Evolutionary conservation across 116 monocot genomes (phyloP).

Genomic region (Iris pallida): DNA sequence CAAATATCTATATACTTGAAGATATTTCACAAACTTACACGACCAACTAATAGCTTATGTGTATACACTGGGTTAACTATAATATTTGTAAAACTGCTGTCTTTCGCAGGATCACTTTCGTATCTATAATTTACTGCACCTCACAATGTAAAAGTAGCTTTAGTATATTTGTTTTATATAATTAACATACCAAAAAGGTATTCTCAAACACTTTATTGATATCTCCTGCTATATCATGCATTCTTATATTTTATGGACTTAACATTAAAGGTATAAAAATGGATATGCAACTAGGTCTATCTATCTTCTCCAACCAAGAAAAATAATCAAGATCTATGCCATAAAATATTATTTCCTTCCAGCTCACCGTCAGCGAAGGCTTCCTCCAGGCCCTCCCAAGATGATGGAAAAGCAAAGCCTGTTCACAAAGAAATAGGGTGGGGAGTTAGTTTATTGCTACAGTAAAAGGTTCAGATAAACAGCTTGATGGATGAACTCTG

Average conservation of each 20-base stretch:
- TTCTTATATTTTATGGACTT: too few species aligned
- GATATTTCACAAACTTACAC: too few species aligned
- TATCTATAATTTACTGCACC: too few species aligned
- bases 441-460: not conserved
- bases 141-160: too few species aligned
- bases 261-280: not conserved
- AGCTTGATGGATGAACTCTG: too few species aligned
- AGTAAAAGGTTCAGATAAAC: not conserved
- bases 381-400: conserved; percentile 86
- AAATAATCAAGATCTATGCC: not conserved
- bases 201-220: not conserved
- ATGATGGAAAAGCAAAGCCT: conserved; percentile 81
- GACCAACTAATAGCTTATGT: too few species aligned
- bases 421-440: not conserved
- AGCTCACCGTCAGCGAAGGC: conserved; percentile 56
- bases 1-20: too few species aligned
- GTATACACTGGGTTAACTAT: too few species aligned
- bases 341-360: not conserved
- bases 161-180: too few species aligned
- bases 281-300: not conserved
- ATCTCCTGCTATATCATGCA: not conserved
- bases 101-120: too few species aligned
- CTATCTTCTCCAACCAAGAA: not conserved
- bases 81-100: too few species aligned
- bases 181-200: too few species aligned